Evolutionary conservation across 2,329 filamentous ascomycete species (phyloP).

Genomic region (Zelopaecilomyces penicillatus): DNA sequence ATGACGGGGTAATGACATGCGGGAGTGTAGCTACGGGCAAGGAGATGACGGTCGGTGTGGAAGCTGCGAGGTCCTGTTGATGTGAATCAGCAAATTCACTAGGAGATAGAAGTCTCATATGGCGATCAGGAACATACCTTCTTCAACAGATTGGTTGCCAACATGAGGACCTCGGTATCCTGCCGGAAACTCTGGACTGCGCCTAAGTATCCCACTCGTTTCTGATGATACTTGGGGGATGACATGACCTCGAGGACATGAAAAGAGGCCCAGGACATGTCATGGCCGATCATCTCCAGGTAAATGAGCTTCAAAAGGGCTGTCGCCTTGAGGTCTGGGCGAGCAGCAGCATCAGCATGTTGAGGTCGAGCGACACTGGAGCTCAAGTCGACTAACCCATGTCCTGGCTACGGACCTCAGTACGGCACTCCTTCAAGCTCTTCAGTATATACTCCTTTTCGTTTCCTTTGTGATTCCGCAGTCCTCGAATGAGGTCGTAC

Average conservation of each 20-base stretch:
- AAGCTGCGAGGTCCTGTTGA: constrained; percentile 57
- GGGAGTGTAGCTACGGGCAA: constrained; percentile 86
- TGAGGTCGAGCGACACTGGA: not conserved
- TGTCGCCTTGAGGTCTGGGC: constrained; percentile 82
- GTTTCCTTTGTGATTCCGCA: constrained; percentile 90
- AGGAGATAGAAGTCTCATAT: too few species aligned
- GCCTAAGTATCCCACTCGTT: constrained; percentile 88
- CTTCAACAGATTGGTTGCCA: constrained; percentile 93
- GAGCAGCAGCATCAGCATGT: constrained; percentile 5
- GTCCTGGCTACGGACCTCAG: constrained; percentile 85
- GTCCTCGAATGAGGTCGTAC: constrained; percentile 94
- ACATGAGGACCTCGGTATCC: constrained; percentile 94
- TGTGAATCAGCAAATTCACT: not conserved
- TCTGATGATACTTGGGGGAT: constrained; percentile 87
- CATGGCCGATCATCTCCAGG: constrained; percentile 97
- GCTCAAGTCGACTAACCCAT: constrained; percentile 55
- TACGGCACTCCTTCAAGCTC: constrained; percentile 88
- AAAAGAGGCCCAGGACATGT: constrained; percentile 99
- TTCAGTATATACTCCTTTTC: constrained; percentile 94
- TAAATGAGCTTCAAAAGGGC: constrained; percentile 94
- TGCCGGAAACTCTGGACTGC: constrained; percentile 93
- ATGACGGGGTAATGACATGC: constrained; percentile 84
- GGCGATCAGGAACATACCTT: constrained; percentile 48
- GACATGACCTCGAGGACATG: constrained; percentile 99
- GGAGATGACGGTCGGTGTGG: constrained; percentile 67